Base-by-base conservation (phyloP, 495 filamentous ascomycete species). In the Oidiodendron maius region DNA sequence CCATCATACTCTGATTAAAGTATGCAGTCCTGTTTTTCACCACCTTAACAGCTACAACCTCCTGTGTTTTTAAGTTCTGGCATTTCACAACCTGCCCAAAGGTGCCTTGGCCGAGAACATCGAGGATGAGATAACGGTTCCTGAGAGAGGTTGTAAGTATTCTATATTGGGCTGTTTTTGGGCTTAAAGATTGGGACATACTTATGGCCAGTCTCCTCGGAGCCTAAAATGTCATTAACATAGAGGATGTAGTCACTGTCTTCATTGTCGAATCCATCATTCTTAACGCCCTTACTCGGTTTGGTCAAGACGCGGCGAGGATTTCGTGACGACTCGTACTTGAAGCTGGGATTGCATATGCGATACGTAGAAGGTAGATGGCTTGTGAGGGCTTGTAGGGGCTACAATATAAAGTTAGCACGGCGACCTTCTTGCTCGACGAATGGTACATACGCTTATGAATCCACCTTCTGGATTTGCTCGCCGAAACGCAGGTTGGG, bases 1-100 rank as follows among this genome's bases (percentile, higher is more conserved):
- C 94, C 94, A 99, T 99, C 94, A 99, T 99, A 64, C 94, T 99
- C 66, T 99, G 94, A 61, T 99, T 99, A 73, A 99, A 99, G 61
- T 99, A 99, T 15, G 94, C 94, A 0, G 93, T 97, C 64, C 94
- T 82, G 64, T 99, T 99, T 67, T 99, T 99, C 69, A 99, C 91
- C 23, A 97, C 94, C 70, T 99, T 99, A 50, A 99, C 94, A 1
- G 94, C 94, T 21, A 99, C 91, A 26, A 99, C 94, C 65, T 99
- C 94, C 63, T 95, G 89, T 0, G 94, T 96, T 64, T 94, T 96
- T 55, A 97, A 66, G 57, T 97, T 99, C 67, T 99, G 94, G 64
- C 94, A 99, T 70, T 99, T 99, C 40, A 99, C 94, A 12, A 99
- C 94, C 64, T 99, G 94, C n/a, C 94, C 94, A 60, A 99, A 99